Percentiles rank a stretch among this genome's conserved stretches.
These are phyloP conservation scores for Macrophomina phaseolina DNA, from an alignment of 2,329 filamentous ascomycete species.

Conservation along the genomic window DNA sequence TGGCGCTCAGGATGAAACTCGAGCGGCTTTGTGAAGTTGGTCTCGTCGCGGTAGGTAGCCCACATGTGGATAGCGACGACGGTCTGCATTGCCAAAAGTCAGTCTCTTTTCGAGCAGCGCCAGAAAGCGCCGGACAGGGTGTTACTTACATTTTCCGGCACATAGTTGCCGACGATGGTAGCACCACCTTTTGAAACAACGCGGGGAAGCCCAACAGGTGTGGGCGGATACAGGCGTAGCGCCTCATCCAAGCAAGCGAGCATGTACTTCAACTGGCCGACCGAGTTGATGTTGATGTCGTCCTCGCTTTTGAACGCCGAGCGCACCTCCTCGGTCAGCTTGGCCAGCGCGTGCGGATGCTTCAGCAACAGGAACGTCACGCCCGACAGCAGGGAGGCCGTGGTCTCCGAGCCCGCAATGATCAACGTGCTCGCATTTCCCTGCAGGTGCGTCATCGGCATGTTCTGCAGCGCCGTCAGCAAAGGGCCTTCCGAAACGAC, in stretches of 20 bases:
- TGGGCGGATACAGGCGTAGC: constrained; percentile 53
- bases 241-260: constrained; percentile 54
- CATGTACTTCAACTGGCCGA: constrained; percentile 46
- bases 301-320: constrained; percentile 35
- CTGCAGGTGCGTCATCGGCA: neutral
- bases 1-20: constrained; percentile 44
- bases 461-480: neutral
- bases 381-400: constrained; percentile 40
- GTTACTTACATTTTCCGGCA: constrained; percentile 38
- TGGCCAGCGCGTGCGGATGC: constrained; percentile 34
- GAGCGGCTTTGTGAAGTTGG: constrained; percentile 42
- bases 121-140: too few relatives aligned
- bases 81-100: constrained; percentile 30
- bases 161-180: constrained; percentile 42
- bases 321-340: constrained; percentile 38
- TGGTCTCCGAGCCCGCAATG: constrained; percentile 43
- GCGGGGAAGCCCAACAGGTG: constrained; percentile 48
- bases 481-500: too few relatives aligned
- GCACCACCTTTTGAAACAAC: constrained; percentile 44
- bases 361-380: constrained; percentile 39
- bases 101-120: too few relatives aligned
- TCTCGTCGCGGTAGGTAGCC: constrained; percentile 37
- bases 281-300: constrained; percentile 41
- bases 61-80: constrained; percentile 38
- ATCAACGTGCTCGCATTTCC: constrained; percentile 29